These are phyloP conservation scores for Phytophthora capsici DNA, from an alignment of 352 stramenopile genomes.

Conservation along the genomic window DNA sequence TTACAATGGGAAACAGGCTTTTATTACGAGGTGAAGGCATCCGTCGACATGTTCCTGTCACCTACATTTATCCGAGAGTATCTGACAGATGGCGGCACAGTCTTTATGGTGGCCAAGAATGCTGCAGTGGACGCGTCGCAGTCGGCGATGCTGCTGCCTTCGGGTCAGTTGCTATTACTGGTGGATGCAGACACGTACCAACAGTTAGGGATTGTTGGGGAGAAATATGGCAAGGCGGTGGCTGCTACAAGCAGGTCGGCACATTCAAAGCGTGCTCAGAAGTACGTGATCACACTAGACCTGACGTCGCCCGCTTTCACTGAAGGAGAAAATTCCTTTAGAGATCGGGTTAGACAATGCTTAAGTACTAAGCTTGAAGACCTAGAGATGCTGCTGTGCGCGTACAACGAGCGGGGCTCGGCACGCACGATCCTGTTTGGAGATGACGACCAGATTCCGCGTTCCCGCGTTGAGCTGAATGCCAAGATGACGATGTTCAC, in stretches of 20 bases:
- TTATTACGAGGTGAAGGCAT: conserved; percentile 75
- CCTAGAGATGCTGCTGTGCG: conserved; percentile 78
- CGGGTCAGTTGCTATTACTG: conserved; percentile 72
- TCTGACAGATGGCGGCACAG: conserved; percentile 42
- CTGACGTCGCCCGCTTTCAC: conserved; percentile 56
- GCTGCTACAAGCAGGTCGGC: conserved; percentile 29
- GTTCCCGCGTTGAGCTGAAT: conserved; percentile 71
- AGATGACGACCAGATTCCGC: conserved; percentile 67
- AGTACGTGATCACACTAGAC: conserved; percentile 68
- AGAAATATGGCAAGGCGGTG: conserved; percentile 58
- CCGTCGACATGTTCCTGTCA: conserved; percentile 63
- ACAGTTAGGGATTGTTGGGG: conserved; percentile 71
- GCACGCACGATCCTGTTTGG: conserved; percentile 74
- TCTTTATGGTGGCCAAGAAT: conserved; percentile 86
- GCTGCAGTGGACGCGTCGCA: conserved; percentile 57
- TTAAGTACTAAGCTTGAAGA: conserved; percentile 59
- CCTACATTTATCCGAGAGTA: conserved; percentile 70
- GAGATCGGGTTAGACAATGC: conserved; percentile 52
- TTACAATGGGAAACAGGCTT: conserved; percentile 85
- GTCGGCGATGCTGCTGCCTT: conserved; percentile 69
- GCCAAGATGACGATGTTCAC: conserved; percentile 44
- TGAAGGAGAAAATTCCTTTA: conserved; percentile 17
- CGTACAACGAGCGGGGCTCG: conserved; percentile 69
- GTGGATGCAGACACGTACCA: conserved; percentile 72
- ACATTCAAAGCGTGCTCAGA: conserved; percentile 42